Percentiles rank a stretch among this genome's conserved stretches.
These are phyloP conservation scores for Platanthera zijinensis DNA, from an alignment of 106 monocot species.

Conservation along the genomic window DNA sequence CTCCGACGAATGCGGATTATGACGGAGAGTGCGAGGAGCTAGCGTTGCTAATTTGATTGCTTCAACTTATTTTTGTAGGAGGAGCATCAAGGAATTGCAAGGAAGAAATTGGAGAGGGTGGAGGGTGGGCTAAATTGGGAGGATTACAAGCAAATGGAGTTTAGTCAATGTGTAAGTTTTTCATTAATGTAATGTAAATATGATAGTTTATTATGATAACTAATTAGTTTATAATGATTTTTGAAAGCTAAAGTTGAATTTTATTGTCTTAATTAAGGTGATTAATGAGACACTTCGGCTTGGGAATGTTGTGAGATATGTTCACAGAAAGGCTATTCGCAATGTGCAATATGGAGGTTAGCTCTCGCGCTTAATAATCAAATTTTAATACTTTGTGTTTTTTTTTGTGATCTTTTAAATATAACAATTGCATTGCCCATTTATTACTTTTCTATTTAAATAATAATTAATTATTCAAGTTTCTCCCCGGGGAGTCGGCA, in stretches of 20 bases:
- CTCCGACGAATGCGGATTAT: too few relatives aligned
- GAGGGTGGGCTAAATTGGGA: conserved; percentile 61
- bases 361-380: background rate
- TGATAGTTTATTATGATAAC: background rate
- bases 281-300: conserved; percentile 87
- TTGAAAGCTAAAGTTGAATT: background rate
- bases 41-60: too few relatives aligned
- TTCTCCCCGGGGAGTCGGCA: too few relatives aligned
- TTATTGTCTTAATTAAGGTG: conserved; percentile 39
- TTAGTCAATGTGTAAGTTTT: conserved; percentile 72
- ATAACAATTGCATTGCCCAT: background rate
- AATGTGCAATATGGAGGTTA: conserved; percentile 54
- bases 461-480: too few relatives aligned
- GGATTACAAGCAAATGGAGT: conserved; percentile 88
- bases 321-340: conserved; percentile 62
- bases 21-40: too few relatives aligned
- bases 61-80: conserved; percentile 14
- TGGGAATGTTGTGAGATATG: conserved; percentile 75
- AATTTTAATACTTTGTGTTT: background rate
- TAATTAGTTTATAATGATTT: background rate
- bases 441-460: too few relatives aligned
- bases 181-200: background rate
- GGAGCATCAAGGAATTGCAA: conserved; percentile 37
- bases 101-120: conserved; percentile 31
- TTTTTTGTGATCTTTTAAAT: background rate